These are phyloP conservation scores for Penicillium malachiteum DNA, from an alignment of 495 filamentous ascomycete genomes.

Conservation along the genomic window DNA sequence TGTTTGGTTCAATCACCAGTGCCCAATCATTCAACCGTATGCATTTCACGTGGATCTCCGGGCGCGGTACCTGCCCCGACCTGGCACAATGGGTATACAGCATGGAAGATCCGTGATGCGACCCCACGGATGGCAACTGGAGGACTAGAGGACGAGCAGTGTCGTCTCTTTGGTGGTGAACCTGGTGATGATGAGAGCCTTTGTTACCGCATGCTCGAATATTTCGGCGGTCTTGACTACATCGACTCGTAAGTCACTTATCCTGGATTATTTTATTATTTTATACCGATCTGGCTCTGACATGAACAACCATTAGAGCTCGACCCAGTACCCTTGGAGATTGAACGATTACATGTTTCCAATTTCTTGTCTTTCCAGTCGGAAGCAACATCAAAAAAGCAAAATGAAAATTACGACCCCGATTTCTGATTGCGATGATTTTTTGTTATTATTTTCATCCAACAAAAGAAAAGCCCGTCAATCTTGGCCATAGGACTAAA, in stretches of 20 bases:
- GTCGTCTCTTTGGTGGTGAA: constrained; percentile 47
- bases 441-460: constrained; percentile 14
- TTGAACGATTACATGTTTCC: constrained; percentile 11
- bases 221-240: constrained; percentile 49
- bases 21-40: constrained; percentile 16
- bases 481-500: constrained; percentile 6
- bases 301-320: constrained; percentile 12
- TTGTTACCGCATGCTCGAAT: constrained; percentile 50
- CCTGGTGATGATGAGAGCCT: constrained; percentile 47
- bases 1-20: constrained; percentile 6
- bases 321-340: constrained; percentile 25
- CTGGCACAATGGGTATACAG: constrained; percentile 43
- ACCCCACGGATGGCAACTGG: constrained; percentile 22
- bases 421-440: constrained; percentile 19
- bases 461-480: constrained; percentile 15
- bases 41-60: constrained; percentile 20
- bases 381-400: neutral
- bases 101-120: constrained; percentile 38
- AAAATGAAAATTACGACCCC: constrained; percentile 9
- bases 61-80: constrained; percentile 33
- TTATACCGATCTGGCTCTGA: constrained; percentile 6
- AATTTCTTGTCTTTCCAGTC: neutral
- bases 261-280: neutral
- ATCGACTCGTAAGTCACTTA: constrained; percentile 41
- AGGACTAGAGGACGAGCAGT: constrained; percentile 38